Evolutionary conservation across 805 yeast species (phyloP).

Genomic region (Zygotorulaspora florentina): DNA sequence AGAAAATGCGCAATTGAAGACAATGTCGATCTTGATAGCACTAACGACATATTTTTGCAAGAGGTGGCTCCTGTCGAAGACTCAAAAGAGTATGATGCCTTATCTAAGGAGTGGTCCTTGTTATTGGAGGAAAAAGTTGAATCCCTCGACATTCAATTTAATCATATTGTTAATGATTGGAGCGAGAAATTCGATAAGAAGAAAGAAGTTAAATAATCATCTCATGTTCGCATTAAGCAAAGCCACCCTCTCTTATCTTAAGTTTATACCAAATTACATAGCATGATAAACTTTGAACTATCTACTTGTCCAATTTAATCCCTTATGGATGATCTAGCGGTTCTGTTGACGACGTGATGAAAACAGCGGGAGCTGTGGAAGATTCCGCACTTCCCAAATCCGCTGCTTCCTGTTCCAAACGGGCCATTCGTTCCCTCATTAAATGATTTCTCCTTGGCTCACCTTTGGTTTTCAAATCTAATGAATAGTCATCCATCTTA

Average conservation of each 20-base stretch:
- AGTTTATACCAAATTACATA: background rate
- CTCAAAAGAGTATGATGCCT: conserved; percentile 21
- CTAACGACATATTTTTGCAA: conserved; percentile 32
- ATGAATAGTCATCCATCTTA: conserved; percentile 20
- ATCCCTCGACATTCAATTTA: conserved; percentile 18
- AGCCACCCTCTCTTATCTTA: no score
- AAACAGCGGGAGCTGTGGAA: background rate
- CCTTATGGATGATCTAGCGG: background rate
- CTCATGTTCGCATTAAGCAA: background rate
- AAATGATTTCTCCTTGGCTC: conserved; percentile 17
- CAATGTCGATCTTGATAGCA: conserved; percentile 25
- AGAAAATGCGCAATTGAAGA: conserved; percentile 33
- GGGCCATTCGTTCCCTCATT: conserved; percentile 13
- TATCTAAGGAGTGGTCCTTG: conserved; percentile 28
- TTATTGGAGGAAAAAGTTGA: conserved; percentile 20
- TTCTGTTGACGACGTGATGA: background rate
- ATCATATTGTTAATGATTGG: conserved; percentile 20
- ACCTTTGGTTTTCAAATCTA: conserved; percentile 18
- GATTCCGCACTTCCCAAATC: background rate
- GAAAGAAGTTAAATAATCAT: conserved; percentile 7
- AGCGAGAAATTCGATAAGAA: conserved; percentile 25
- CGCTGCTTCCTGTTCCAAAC: conserved; percentile 1
- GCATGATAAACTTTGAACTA: background rate
- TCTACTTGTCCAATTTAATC: background rate
- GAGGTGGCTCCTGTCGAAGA: conserved; percentile 28